A percentile compares a stretch with the other conserved stretches of the same genome.
Evolutionary conservation across 176 grass and related monocot genomes (phyloP).

Genomic region (Poa pratensis): DNA sequence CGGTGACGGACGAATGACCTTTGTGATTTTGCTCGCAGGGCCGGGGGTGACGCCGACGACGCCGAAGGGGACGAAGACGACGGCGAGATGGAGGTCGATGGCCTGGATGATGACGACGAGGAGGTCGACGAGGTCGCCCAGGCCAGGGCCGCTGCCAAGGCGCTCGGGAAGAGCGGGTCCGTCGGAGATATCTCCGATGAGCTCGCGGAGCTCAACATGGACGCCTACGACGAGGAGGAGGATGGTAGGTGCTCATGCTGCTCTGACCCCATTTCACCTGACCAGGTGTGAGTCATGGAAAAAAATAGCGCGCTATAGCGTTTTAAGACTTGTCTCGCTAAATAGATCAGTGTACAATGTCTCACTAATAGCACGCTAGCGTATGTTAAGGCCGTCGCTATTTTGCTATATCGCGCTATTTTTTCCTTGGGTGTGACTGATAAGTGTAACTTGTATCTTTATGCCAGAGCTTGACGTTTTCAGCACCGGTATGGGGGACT

Average conservation of each 20-base stretch:
- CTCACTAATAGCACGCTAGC: no score
- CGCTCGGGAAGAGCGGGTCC: conserved; percentile 36
- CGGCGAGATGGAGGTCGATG: conserved; percentile 67
- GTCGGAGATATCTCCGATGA: conserved; percentile 34
- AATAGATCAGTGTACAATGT: no score
- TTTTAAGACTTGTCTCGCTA: no score
- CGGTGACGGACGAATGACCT: not conserved
- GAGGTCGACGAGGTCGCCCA: conserved; percentile 46
- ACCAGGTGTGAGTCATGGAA: not conserved
- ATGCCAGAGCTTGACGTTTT: conserved; percentile 65
- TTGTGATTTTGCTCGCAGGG: conserved; percentile 29
- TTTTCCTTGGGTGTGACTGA: not conserved
- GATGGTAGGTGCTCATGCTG: conserved; percentile 42
- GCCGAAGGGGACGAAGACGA: conserved; percentile 44
- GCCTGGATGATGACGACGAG: conserved; percentile 11
- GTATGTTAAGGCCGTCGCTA: no score
- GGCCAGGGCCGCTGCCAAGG: conserved; percentile 54
- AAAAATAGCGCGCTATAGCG: no score
- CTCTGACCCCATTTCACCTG: not conserved
- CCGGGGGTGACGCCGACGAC: conserved; percentile 64
- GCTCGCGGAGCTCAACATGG: conserved; percentile 59
- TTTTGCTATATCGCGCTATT: no score
- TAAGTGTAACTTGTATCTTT: not conserved
- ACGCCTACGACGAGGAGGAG: conserved; percentile 78
- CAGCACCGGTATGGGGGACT: conserved; percentile 55